Percentiles rank a stretch among this genome's conserved stretches.
Evolutionary conservation across 2,329 filamentous ascomycete species (phyloP).

Genomic region (Penicillium sp.): DNA sequence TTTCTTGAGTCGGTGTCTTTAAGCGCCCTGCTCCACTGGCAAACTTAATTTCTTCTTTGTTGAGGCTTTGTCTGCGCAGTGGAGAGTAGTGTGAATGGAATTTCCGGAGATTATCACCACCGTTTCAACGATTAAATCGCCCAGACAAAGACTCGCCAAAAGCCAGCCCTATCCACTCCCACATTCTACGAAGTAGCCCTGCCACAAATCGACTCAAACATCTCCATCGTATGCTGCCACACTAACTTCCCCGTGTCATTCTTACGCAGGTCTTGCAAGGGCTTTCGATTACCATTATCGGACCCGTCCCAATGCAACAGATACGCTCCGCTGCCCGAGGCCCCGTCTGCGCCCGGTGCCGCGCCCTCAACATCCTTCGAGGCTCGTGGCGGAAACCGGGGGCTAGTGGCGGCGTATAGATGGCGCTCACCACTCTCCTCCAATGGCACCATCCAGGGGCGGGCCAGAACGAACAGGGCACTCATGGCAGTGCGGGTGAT

Average conservation of each 20-base stretch:
- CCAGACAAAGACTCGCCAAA: not conserved
- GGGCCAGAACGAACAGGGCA: constrained; percentile 6
- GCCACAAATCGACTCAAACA: constrained; percentile 20
- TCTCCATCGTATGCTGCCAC: constrained; percentile 21
- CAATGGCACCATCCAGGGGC: constrained; percentile 16
- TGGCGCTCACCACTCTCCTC: constrained; percentile 21
- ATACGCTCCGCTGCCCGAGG: constrained; percentile 21
- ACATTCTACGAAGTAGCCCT: not conserved
- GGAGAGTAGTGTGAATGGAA: not conserved
- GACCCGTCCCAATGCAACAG: constrained; percentile 17
- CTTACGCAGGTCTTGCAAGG: constrained; percentile 15
- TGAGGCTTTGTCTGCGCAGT: not conserved
- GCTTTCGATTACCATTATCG: constrained; percentile 11
- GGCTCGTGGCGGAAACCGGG: constrained; percentile 14
- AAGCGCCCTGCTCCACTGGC: not conserved
- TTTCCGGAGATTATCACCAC: no score
- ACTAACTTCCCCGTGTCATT: constrained; percentile 14
- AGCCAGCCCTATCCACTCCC: not conserved
- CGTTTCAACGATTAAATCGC: not conserved
- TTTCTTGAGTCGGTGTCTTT: not conserved
- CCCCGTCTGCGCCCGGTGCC: constrained; percentile 16
- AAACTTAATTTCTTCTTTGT: not conserved
- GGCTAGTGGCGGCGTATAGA: constrained; percentile 21
- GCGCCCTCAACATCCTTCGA: constrained; percentile 6
- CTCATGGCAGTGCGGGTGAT: constrained; percentile 10